Evolutionary conservation across 2,329 filamentous ascomycete species (phyloP).

Genomic region (Colletotrichum sp.): DNA sequence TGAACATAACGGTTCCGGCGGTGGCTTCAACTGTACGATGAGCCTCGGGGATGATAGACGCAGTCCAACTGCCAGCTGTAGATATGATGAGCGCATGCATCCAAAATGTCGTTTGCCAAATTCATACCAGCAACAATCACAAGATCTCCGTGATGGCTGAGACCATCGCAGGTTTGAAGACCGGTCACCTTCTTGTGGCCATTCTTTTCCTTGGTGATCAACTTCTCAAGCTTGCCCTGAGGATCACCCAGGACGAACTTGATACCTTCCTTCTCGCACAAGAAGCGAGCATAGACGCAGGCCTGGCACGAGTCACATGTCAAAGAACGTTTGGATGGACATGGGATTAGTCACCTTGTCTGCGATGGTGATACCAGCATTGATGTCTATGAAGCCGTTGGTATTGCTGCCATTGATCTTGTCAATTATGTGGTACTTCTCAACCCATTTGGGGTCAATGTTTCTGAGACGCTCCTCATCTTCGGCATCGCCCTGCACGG

Average conservation of each 20-base stretch:
- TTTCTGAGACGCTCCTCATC: constrained; percentile 15
- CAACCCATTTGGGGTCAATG: constrained; percentile 25
- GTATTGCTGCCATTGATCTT: constrained; percentile 25
- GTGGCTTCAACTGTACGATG: constrained; percentile 38
- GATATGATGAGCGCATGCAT: background rate
- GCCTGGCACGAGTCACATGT: background rate
- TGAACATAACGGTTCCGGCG: constrained; percentile 38
- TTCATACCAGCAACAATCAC: constrained; percentile 26
- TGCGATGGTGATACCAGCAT: constrained; percentile 29
- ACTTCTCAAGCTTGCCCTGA: background rate
- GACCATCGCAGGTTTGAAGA: constrained; percentile 31
- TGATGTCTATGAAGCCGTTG: constrained; percentile 29
- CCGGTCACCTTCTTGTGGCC: constrained; percentile 25
- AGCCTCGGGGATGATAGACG: constrained; percentile 31
- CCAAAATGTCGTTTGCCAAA: background rate
- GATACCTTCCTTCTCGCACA: background rate
- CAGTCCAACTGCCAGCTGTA: constrained; percentile 30
- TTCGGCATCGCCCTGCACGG: background rate
- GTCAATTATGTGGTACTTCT: constrained; percentile 28
- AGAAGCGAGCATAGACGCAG: background rate
- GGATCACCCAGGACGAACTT: background rate
- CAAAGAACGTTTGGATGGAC: too few relatives aligned
- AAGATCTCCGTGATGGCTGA: constrained; percentile 26
- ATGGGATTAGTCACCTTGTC: constrained; percentile 25
- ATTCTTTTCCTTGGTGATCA: background rate